Evolutionary conservation across 2,329 filamentous ascomycete genomes (phyloP).

Genomic region (Nemania bipapillata): DNA sequence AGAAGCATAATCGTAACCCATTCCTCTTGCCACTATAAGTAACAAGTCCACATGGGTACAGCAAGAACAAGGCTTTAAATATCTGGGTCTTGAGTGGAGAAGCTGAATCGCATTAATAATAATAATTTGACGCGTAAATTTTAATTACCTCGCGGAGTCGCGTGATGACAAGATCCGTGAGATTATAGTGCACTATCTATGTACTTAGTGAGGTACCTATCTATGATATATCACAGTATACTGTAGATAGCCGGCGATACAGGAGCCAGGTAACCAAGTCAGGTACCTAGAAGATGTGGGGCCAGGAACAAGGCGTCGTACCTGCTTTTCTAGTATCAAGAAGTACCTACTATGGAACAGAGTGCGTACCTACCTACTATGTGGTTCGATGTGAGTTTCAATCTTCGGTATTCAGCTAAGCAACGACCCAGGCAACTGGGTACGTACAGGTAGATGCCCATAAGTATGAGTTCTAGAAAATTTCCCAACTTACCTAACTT

Average conservation of each 20-base stretch:
- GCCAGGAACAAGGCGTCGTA: background rate
- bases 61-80: background rate
- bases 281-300: conserved; percentile 10
- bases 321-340: background rate
- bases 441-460: background rate
- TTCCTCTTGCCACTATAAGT: too few relatives aligned
- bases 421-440: conserved; percentile 22
- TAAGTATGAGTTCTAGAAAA: conserved; percentile 1
- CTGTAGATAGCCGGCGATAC: too few relatives aligned
- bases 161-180: conserved; percentile 18
- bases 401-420: conserved; percentile 3
- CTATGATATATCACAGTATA: too few relatives aligned
- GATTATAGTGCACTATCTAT: conserved; percentile 11
- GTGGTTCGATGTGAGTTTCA: background rate
- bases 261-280: background rate
- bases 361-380: background rate
- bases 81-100: background rate
- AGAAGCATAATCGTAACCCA: too few relatives aligned
- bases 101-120: background rate
- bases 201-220: background rate
- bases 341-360: background rate
- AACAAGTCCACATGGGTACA: background rate
- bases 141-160: conserved; percentile 21
- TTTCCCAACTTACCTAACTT: conserved; percentile 6
- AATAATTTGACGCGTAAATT: conserved; percentile 19